A percentile compares a stretch with the other conserved stretches of the same genome.
Evolutionary conservation across 495 filamentous ascomycete genomes (phyloP).

Genomic region (Hamigera avellanea): DNA sequence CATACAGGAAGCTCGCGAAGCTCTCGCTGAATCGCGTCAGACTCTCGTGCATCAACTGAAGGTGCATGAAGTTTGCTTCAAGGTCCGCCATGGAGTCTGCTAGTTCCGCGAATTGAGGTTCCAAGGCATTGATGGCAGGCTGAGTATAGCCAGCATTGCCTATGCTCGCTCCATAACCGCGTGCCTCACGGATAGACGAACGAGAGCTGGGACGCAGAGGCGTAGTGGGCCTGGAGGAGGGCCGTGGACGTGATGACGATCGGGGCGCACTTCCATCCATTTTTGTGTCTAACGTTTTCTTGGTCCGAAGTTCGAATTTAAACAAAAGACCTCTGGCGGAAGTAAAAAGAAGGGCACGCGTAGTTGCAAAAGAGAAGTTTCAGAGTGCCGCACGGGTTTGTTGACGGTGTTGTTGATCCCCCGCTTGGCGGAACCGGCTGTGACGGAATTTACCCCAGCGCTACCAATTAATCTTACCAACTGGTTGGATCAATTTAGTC

Average conservation of each 20-base stretch:
- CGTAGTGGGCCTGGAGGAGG: constrained; percentile 74
- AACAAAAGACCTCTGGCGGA: too few relatives aligned
- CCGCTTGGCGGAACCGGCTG: constrained; percentile 5
- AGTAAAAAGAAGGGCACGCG: neutral
- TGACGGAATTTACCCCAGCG: neutral
- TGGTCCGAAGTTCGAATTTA: neutral
- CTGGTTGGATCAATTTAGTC: too few relatives aligned
- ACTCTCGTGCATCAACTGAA: constrained; percentile 95
- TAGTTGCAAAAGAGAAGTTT: too few relatives aligned
- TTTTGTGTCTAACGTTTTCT: neutral
- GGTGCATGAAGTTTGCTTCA: constrained; percentile 93
- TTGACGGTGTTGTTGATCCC: constrained; percentile 5
- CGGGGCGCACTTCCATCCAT: constrained; percentile 25
- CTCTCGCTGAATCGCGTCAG: constrained; percentile 89
- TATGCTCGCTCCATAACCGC: constrained; percentile 38
- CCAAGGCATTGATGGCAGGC: constrained; percentile 70
- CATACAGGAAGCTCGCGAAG: constrained; percentile 91
- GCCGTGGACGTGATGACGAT: constrained; percentile 30
- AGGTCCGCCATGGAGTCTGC: constrained; percentile 91
- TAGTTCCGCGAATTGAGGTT: constrained; percentile 85
- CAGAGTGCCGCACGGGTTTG: neutral
- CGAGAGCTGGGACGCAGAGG: constrained; percentile 86
- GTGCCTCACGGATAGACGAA: constrained; percentile 66
- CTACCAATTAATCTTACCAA: too few relatives aligned
- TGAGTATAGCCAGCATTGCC: constrained; percentile 36